Evolutionary conservation across 495 filamentous ascomycete species (phyloP), one percentile per base, ranked within the genome.

Genomic region (Penicillium macrosclerotiorum): DNA sequence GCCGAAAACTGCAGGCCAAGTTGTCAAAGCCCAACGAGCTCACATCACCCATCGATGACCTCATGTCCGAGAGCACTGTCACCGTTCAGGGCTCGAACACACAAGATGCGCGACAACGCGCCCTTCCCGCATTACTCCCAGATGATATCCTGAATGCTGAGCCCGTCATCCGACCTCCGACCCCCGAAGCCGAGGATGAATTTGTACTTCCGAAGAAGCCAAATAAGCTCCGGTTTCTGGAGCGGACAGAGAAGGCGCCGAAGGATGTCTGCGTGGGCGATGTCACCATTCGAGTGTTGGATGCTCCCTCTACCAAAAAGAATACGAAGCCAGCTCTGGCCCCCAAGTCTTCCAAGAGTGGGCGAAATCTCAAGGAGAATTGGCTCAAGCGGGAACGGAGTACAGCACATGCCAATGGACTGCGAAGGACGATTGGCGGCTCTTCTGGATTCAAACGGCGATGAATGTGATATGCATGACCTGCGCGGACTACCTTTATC

Each of bases 181-280:
- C 69, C 17, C 68, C 71, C 1, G 68, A 69, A 4, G 49, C 56
- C 9, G 61, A 63, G 45, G 51, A 57, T 33, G 40, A 48, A 9
- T 56, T 56, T 22, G 32, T 47, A 22, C 37, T 57, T 24, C 59
- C 60, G 13, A 66, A 51, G 20, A 69, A 63, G 42, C 57, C 65
- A 16, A 76, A 67, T 42, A 78, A 76, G 42, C 62, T 77, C 37
- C 70, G 69, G 24, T 77, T 81, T 42, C 55, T 80, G 30, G 73
- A 80, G 18, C 68, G 66, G 33, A 59, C 60, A 8, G 71, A 80
- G 38, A 77, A 74, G 45, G 64, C 68, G 9, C 67, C 76, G 26
- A 82, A 79, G 63, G 78, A 82, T 54, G 54, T 82, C 27, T 71
- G 65, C 41, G 68, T 69, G 39, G 78, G 76, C 7, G 66, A 72